These are phyloP conservation scores for Penicillium sp. DNA, from an alignment of 2,329 filamentous ascomycete species.

Conservation along the genomic window DNA sequence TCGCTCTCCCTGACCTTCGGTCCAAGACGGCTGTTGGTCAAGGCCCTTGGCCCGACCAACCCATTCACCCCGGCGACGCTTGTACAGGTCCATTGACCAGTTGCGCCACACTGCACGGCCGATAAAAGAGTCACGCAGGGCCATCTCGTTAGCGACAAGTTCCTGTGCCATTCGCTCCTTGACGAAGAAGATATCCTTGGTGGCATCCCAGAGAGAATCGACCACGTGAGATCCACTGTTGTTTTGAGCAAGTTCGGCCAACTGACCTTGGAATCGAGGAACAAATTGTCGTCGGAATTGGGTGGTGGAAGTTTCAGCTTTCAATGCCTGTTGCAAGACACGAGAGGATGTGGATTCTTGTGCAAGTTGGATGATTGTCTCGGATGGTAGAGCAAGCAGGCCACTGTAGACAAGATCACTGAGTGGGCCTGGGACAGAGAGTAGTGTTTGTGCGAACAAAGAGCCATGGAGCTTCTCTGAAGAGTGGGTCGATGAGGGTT, in stretches of 20 bases:
- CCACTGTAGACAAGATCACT: slow-evolving; percentile 71
- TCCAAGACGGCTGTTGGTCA: slow-evolving; percentile 27
- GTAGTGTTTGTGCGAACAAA: slow-evolving; percentile 75
- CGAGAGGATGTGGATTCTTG: slow-evolving; percentile 60
- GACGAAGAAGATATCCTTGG: slow-evolving; percentile 63
- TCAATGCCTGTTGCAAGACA: slow-evolving; percentile 64
- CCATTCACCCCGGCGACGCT: slow-evolving; percentile 63
- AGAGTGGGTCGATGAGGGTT: slow-evolving; percentile 34
- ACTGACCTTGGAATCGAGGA: slow-evolving; percentile 61
- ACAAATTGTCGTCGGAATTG: slow-evolving; percentile 64
- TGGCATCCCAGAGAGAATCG: slow-evolving; percentile 65
- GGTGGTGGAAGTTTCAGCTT: slow-evolving; percentile 51
- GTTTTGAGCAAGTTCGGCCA: slow-evolving; percentile 61
- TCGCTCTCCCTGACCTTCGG: slow-evolving; percentile 26
- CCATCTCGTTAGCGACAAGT: slow-evolving; percentile 58
- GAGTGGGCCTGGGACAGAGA: slow-evolving; percentile 68
- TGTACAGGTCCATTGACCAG: slow-evolving; percentile 72
- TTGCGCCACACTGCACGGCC: slow-evolving; percentile 71
- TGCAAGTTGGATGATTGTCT: slow-evolving; percentile 63
- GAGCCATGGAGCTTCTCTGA: slow-evolving; percentile 72
- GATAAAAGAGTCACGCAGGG: slow-evolving; percentile 62
- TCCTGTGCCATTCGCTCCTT: slow-evolving; percentile 67
- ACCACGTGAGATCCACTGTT: slow-evolving; percentile 66
- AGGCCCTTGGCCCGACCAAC: slow-evolving; percentile 58
- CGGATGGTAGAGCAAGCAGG: slow-evolving; percentile 59